These are phyloP conservation scores for Blastomyces gilchristii DNA, from an alignment of 2,329 filamentous ascomycete genomes.

Conservation along the genomic window DNA sequence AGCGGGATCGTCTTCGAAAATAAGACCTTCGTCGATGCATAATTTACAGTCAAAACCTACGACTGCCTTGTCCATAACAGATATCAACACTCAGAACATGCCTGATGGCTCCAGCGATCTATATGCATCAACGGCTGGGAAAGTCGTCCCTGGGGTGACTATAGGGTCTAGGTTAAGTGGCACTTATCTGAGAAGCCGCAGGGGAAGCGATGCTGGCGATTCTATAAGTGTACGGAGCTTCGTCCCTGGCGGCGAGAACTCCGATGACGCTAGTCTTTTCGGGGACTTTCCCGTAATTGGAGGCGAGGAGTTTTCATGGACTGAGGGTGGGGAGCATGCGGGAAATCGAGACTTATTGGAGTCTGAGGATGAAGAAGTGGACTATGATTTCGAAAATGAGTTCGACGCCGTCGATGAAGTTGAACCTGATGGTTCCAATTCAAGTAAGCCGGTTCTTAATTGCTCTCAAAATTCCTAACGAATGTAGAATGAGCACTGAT, in stretches of 20 bases:
- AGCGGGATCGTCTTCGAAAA: slow-evolving; percentile 24
- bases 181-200: slow-evolving; percentile 36
- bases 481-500: slow-evolving; percentile 19
- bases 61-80: slow-evolving; percentile 71
- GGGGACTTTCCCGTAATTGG: slow-evolving; percentile 52
- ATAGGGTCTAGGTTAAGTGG: slow-evolving; percentile 29
- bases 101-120: slow-evolving; percentile 59
- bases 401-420: slow-evolving; percentile 61
- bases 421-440: slow-evolving; percentile 43
- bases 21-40: slow-evolving; percentile 26
- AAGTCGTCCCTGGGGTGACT: slow-evolving; percentile 21
- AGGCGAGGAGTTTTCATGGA: slow-evolving; percentile 13
- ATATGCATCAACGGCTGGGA: slow-evolving; percentile 40
- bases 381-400: slow-evolving; percentile 62
- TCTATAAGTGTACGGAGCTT: slow-evolving; percentile 42
- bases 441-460: slow-evolving; percentile 36
- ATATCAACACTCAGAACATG: slow-evolving; percentile 66
- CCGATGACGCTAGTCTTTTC: slow-evolving; percentile 72
- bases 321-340: slow-evolving; percentile 18
- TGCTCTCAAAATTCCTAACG: not conserved
- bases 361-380: slow-evolving; percentile 40
- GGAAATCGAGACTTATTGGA: slow-evolving; percentile 26
- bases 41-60: slow-evolving; percentile 56
- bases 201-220: slow-evolving; percentile 43
- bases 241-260: slow-evolving; percentile 45